phyloP scores from a whole-genome alignment of 345 rosid species.

The Eucalyptus sp. region DNA sequence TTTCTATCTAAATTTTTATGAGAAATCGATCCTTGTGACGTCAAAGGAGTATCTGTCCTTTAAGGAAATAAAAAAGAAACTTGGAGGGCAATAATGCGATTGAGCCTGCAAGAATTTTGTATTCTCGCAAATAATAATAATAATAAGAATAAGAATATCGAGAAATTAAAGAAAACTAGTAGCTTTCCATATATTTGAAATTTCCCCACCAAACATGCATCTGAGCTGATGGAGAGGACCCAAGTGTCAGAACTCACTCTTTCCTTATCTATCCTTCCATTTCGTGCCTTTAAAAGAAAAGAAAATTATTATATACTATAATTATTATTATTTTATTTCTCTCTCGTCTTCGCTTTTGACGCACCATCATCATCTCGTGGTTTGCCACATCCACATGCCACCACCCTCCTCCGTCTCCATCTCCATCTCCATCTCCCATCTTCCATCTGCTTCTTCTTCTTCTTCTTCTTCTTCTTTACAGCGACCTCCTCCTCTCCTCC shows the following conservation, averaged over 20 bases:
- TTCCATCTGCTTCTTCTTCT: background rate
- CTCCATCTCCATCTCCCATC: background rate
- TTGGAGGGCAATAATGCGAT: background rate
- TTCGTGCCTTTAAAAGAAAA: background rate
- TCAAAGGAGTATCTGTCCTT: no score
- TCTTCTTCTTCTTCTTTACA: background rate
- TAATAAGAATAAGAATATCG: background rate
- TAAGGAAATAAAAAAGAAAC: background rate
- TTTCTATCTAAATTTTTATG: no score
- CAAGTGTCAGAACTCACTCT: background rate
- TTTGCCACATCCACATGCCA: background rate
- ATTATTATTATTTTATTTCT: background rate
- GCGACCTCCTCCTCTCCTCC: background rate
- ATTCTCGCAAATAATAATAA: background rate
- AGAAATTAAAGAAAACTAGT: background rate
- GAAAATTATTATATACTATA: no score
- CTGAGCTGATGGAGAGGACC: background rate
- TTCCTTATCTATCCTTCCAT: background rate
- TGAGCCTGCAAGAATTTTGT: background rate
- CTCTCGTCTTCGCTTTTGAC: background rate
- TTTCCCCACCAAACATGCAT: background rate
- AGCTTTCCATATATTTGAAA: no score
- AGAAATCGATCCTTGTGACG: no score
- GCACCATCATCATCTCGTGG: background rate
- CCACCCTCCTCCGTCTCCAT: background rate